Percentiles rank a stretch among this genome's conserved stretches.
phyloP scores from a whole-genome alignment of 352 stramenopile species.

The Pythium brachiatum region DNA sequence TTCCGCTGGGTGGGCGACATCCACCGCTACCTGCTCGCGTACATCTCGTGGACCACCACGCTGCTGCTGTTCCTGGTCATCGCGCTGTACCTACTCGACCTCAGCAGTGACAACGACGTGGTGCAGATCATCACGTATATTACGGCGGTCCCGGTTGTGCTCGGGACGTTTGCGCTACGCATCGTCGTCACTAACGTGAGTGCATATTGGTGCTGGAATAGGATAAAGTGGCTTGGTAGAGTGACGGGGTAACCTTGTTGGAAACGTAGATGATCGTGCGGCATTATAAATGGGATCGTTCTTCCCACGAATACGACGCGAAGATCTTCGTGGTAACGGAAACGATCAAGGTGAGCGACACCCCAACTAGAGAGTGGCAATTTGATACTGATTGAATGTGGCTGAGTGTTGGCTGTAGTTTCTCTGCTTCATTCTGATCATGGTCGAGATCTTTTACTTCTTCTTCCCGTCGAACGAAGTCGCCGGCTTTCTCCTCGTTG shows the following conservation, averaged over 20 bases:
- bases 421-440: conserved; percentile 63
- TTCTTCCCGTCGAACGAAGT: conserved; percentile 69
- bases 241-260: background rate
- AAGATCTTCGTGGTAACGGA: conserved; percentile 82
- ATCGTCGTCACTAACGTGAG: conserved; percentile 79
- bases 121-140: conserved; percentile 55
- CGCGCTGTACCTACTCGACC: conserved; percentile 49
- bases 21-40: conserved; percentile 71
- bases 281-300: conserved; percentile 76
- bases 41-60: conserved; percentile 73
- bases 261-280: conserved; percentile 56
- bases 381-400: background rate
- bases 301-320: conserved; percentile 58
- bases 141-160: conserved; percentile 59
- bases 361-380: background rate
- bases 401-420: conserved; percentile 36
- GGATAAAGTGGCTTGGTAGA: background rate
- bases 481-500: conserved; percentile 63
- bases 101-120: conserved; percentile 46
- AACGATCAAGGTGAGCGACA: conserved; percentile 43
- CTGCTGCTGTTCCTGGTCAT: conserved; percentile 47
- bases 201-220: background rate
- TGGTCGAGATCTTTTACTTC: conserved; percentile 83
- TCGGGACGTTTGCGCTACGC: conserved; percentile 71
- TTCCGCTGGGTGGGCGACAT: conserved; percentile 79